Evolutionary conservation across 345 rosid genomes (phyloP).

Genomic region (Rhizophora apiculata): DNA sequence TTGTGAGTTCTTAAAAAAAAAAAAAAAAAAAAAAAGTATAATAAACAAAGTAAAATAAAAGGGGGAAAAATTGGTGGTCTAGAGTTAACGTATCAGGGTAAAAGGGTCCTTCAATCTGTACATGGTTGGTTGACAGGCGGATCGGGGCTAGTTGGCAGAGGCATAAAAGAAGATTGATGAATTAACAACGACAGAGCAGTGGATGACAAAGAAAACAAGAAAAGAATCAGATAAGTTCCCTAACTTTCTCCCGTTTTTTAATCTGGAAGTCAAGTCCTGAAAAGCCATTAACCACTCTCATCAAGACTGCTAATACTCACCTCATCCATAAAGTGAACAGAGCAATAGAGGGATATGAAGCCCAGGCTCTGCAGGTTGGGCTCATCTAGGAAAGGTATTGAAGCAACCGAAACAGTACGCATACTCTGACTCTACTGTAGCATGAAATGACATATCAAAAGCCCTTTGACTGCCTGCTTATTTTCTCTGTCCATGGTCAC

Average conservation of each 20-base stretch:
- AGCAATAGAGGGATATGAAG: not conserved
- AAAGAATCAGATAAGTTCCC: slow-evolving; percentile 11
- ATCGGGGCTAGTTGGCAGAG: not conserved
- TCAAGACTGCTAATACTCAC: not conserved
- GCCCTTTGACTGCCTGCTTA: slow-evolving; percentile 11
- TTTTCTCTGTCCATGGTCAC: slow-evolving; percentile 9
- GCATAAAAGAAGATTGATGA: not conserved
- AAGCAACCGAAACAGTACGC: slow-evolving; percentile 12
- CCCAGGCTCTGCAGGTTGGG: slow-evolving; percentile 14
- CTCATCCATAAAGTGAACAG: not conserved
- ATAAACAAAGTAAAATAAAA: not conserved
- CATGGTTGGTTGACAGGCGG: slow-evolving; percentile 5
- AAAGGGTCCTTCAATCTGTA: slow-evolving; percentile 9
- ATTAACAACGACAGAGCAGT: slow-evolving; percentile 21
- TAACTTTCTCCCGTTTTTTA: not conserved
- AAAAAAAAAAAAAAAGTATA: not conserved
- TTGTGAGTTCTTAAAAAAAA: not conserved
- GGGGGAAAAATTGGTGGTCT: not conserved
- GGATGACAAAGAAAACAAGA: slow-evolving; percentile 6
- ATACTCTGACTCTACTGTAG: slow-evolving; percentile 25
- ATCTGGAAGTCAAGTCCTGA: not conserved
- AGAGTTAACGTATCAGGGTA: slow-evolving; percentile 7
- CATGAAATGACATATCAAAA: slow-evolving; percentile 42
- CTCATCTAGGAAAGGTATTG: slow-evolving; percentile 15
- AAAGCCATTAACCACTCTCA: not conserved